A percentile compares a stretch with the other conserved stretches of the same genome.
Evolutionary conservation across 1,284 basidiomycete genomes (phyloP).

Genomic region (Heterobasidion occidentale): DNA sequence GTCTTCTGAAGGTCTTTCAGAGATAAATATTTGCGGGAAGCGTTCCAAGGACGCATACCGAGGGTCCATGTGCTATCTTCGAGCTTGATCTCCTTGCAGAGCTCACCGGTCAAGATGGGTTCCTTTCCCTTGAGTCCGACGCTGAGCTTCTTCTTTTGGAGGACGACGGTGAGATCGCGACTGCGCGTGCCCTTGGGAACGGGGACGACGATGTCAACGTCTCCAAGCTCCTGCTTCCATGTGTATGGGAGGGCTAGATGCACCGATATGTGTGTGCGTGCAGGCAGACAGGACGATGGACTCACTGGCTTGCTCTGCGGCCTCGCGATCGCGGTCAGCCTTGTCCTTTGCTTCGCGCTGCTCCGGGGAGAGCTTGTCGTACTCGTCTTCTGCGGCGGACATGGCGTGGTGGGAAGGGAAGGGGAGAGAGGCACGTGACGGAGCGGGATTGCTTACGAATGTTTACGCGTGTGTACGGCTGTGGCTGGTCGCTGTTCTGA

Average conservation of each 20-base stretch:
- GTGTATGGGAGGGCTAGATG: constrained; percentile 77
- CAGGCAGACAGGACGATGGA: constrained; percentile 13
- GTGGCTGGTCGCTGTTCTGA: not conserved
- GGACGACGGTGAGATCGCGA: constrained; percentile 67
- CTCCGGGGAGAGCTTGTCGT: constrained; percentile 75
- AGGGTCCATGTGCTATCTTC: constrained; percentile 98
- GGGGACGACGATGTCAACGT: constrained; percentile 78
- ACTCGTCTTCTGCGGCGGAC: constrained; percentile 36
- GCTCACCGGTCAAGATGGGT: constrained; percentile 81
- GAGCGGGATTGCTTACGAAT: not conserved
- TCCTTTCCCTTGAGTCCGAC: constrained; percentile 84
- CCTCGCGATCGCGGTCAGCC: constrained; percentile 62
- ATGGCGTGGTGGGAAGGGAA: constrained; percentile 17
- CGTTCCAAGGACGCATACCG: constrained; percentile 42
- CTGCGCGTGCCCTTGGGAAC: constrained; percentile 85
- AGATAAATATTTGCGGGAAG: constrained; percentile 4
- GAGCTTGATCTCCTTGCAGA: constrained; percentile 89
- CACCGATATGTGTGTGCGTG: constrained; percentile 15
- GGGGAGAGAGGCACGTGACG: not conserved
- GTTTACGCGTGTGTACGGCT: not conserved
- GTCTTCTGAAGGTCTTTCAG: constrained; percentile 55
- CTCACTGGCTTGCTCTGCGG: constrained; percentile 80
- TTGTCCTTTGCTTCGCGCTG: constrained; percentile 71
- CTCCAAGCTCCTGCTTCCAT: constrained; percentile 89
- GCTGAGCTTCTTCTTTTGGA: constrained; percentile 78